Conservation (phyloP, 352 stramenopile genomes). For the Globisporangium solare region DNA sequence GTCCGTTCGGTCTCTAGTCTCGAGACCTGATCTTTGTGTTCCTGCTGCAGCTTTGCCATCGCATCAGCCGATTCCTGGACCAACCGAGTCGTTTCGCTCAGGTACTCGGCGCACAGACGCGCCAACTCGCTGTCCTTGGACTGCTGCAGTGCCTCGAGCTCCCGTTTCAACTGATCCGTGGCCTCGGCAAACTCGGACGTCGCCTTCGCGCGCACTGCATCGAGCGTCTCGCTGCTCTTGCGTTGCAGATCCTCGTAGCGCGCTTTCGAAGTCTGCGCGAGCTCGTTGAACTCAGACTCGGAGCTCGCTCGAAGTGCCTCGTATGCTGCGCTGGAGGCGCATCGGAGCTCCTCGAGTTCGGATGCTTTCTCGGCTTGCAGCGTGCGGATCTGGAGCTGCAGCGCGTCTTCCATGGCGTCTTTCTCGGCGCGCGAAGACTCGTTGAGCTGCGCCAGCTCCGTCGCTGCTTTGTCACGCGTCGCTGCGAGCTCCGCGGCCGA, state of each 20-base stretch:
- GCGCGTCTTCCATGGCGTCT: neutral
- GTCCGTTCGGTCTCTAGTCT: slow-evolving; percentile 17
- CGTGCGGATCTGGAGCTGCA: slow-evolving; percentile 13
- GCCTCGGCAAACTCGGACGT: slow-evolving; percentile 22
- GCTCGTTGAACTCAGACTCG: slow-evolving; percentile 15
- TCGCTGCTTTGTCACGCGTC: slow-evolving; percentile 1
- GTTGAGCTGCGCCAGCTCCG: neutral
- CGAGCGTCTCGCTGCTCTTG: slow-evolving; percentile 20
- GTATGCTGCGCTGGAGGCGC: slow-evolving; percentile 15
- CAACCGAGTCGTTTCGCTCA: slow-evolving; percentile 18
- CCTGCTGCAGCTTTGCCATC: slow-evolving; percentile 20
- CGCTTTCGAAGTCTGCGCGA: slow-evolving; percentile 18
- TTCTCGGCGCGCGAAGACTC: slow-evolving; percentile 8
- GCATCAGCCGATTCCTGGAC: slow-evolving; percentile 20
- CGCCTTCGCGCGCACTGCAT: slow-evolving; percentile 14
- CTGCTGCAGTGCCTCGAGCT: slow-evolving; percentile 23
- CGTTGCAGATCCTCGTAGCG: slow-evolving; percentile 13
- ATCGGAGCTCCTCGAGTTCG: slow-evolving; percentile 23
- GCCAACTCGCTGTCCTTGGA: slow-evolving; percentile 23
- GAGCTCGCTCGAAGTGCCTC: slow-evolving; percentile 20
- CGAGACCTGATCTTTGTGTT: slow-evolving; percentile 27
- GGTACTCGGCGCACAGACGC: slow-evolving; percentile 15
- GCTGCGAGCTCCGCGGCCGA: slow-evolving; percentile 19
- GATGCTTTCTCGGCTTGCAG: slow-evolving; percentile 15
- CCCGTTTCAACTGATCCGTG: slow-evolving; percentile 16